Evolutionary conservation across 2,329 filamentous ascomycete genomes (phyloP), one percentile per base, ranked within the genome.

Genomic region (Penicillium sp.): DNA sequence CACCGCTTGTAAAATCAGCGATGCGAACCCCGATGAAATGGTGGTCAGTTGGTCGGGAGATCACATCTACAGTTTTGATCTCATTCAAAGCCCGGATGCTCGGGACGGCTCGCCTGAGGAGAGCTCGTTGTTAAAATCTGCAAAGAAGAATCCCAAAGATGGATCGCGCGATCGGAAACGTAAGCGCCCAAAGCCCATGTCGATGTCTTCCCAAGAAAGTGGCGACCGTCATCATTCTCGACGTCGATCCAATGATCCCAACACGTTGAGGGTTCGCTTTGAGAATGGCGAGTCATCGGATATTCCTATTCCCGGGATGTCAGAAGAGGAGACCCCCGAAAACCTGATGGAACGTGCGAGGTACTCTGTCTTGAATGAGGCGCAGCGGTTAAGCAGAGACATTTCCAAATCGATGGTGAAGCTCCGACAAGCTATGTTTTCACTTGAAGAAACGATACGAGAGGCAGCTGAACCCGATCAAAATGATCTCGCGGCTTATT

Each of bases 1-100:
- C 65, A 89, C 86, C 2, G 86, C 86, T 16, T 88, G 86, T 72
- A 89, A 88, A 72, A 89, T 89, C 65, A 88, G 85, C 62, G 85
- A 89, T 72, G 84, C 84, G 9, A 82, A 86, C 58, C 87, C 86
- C 0, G 86, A 89, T 60, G 86, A 89, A 65, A 82, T 89, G 65
- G 73, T 89, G 14, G 86, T 84, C 22, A 88, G 86, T 63, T 89
- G 86, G 86, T 88, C 85, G 21, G 85, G 84, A 22, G 85, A 88
- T 59, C 80, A 85, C 60, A 86, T 89, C 50, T 86, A 87, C 72
- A 84, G 83, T 63, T 89, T 89, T 65, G 85, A 89, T 65, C 78
- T 89, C 16, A 73, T 86, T 44, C 79, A 80, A 48, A 83, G 80
- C 62, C 80, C 84, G 2, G 84, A 86, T 73, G 81, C 80, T 8